Evolutionary conservation across 495 filamentous ascomycete genomes (phyloP).

Genomic region (Tuber umbilicatum): DNA sequence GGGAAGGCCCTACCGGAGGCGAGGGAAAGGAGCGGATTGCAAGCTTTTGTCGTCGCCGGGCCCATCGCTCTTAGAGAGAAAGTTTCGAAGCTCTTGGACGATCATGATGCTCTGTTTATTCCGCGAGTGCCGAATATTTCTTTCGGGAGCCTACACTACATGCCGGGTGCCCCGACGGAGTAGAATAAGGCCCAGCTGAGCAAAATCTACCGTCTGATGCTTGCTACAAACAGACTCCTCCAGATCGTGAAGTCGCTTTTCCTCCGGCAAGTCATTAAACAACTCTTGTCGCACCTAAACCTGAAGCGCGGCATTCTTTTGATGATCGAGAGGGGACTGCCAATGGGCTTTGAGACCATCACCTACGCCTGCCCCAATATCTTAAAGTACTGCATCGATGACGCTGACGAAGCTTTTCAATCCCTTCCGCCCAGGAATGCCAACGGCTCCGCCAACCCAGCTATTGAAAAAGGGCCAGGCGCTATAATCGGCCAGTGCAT

Average conservation of each 20-base stretch:
- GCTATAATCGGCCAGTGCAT: slow-evolving; percentile 97
- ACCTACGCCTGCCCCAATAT: slow-evolving; percentile 72
- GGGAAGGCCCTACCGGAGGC: background rate
- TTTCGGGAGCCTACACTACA: slow-evolving; percentile 45
- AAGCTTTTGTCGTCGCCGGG: slow-evolving; percentile 53
- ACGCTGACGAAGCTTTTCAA: slow-evolving; percentile 50
- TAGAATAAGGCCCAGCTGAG: slow-evolving; percentile 50
- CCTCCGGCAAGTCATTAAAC: slow-evolving; percentile 70
- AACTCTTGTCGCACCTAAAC: slow-evolving; percentile 78
- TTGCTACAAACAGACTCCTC: slow-evolving; percentile 77
- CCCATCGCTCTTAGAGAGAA: slow-evolving; percentile 65
- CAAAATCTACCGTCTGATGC: slow-evolving; percentile 81
- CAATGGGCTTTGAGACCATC: slow-evolving; percentile 85
- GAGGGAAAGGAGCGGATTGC: slow-evolving; percentile 36
- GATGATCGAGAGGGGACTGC: too few species aligned
- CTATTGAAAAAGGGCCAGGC: slow-evolving; percentile 59
- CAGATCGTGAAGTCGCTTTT: slow-evolving; percentile 62
- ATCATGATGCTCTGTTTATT: slow-evolving; percentile 88
- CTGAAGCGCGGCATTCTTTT: slow-evolving; percentile 76
- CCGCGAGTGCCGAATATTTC: slow-evolving; percentile 71
- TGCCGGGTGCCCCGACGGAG: slow-evolving; percentile 51
- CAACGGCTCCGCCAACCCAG: slow-evolving; percentile 44
- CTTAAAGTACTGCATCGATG: slow-evolving; percentile 66
- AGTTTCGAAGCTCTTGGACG: slow-evolving; percentile 71
- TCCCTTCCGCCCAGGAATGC: slow-evolving; percentile 42